These are phyloP conservation scores for Herpetomonas samuelpessoai DNA, from an alignment of 208 protist genomes.

Conservation along the genomic window DNA sequence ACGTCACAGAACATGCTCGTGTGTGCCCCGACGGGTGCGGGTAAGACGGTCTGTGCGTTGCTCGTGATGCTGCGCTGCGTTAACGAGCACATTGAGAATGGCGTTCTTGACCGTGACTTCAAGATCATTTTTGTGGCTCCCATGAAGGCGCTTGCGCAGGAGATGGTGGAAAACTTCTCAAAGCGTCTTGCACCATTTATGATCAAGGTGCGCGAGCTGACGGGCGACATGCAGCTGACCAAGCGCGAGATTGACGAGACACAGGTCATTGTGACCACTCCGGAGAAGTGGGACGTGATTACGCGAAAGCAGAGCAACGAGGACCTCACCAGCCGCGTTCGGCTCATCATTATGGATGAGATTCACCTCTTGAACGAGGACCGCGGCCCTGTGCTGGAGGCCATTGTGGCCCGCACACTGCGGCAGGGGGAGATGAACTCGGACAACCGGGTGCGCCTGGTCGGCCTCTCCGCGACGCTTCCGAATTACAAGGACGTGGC, in stretches of 20 bases:
- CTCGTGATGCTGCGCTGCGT: conserved; percentile 95
- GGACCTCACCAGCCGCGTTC: conserved; percentile 84
- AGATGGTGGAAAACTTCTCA: conserved; percentile 98
- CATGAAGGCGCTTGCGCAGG: conserved; percentile 99
- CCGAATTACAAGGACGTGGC: conserved; percentile 99
- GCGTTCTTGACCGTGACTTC: conserved; percentile 91
- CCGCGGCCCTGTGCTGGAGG: conserved; percentile 98
- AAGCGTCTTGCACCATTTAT: conserved; percentile 87
- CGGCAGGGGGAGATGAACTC: conserved; percentile 90
- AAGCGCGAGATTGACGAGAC: conserved; percentile 96
- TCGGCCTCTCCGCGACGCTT: conserved; percentile 99
- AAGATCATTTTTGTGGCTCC: conserved; percentile 99
- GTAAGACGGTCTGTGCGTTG: conserved; percentile 98
- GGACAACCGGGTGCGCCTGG: conserved; percentile 92
- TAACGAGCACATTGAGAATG: conserved; percentile 88
- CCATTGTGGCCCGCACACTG: conserved; percentile 97
- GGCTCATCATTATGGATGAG: conserved; percentile 99
- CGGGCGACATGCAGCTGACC: conserved; percentile 99
- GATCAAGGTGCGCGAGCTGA: conserved; percentile 96
- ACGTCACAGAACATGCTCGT: conserved; percentile 99
- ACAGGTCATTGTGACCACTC: conserved; percentile 99
- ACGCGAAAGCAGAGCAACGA: conserved; percentile 98
- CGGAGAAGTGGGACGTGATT: conserved; percentile 99
- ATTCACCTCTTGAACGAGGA: conserved; percentile 99
- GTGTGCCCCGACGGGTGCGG: conserved; percentile 98